Evolutionary conservation across 139 green algal genomes (phyloP).

Genomic region (Dunaliella sp.): DNA sequence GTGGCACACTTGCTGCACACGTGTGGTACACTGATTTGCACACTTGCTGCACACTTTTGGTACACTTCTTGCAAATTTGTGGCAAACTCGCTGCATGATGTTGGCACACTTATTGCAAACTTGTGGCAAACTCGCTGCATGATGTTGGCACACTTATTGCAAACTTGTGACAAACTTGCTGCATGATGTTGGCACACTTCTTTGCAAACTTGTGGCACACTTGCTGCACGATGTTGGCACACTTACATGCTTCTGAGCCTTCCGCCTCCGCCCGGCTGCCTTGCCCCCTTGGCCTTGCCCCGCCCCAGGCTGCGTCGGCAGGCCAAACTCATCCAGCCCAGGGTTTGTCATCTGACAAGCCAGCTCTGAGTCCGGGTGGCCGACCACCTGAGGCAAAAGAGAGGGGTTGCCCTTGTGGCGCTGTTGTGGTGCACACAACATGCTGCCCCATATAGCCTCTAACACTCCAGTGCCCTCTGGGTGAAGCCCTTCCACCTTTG

Average conservation of each 20-base stretch:
- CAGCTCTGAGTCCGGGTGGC: conserved; percentile 29
- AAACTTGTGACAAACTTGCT: not conserved
- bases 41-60: not conserved
- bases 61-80: not conserved
- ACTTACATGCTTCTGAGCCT: conserved; percentile 11
- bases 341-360: not conserved
- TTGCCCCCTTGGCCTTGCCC: not conserved
- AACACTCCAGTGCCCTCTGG: too few species aligned
- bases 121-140: not conserved
- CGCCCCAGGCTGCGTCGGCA: not conserved
- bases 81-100: not conserved
- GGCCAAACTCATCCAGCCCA: not conserved
- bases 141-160: not conserved
- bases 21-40: too few species aligned
- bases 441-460: too few species aligned
- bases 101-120: not conserved
- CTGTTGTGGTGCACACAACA: too few species aligned
- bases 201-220: not conserved
- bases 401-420: too few species aligned
- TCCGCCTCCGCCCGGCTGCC: not conserved
- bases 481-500: too few species aligned
- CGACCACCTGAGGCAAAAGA: too few species aligned
- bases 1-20: not conserved
- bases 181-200: not conserved
- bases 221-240: not conserved